Percentiles rank a stretch among this genome's conserved stretches.
Conservation (phyloP, 176 grass and related monocot genomes). For the Oryza rufipogon region DNA sequence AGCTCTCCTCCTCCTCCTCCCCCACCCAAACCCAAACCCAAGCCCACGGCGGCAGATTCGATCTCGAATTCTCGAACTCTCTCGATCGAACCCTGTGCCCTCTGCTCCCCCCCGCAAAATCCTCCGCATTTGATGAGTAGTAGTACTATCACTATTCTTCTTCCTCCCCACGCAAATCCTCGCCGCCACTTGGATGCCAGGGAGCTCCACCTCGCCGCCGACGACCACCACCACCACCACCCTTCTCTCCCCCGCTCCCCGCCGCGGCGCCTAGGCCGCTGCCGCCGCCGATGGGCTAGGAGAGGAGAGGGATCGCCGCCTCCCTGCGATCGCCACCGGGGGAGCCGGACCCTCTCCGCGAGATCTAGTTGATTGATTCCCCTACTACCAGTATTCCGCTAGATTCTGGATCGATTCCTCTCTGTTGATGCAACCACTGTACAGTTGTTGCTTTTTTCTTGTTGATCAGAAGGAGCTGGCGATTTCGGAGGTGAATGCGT, state of each 20-base stretch:
- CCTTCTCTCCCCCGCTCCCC: slow-evolving; percentile 28
- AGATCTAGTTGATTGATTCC: too few species aligned
- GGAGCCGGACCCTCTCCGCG: neutral
- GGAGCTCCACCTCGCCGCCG: slow-evolving; percentile 30
- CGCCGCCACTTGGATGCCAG: slow-evolving; percentile 48
- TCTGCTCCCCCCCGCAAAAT: neutral
- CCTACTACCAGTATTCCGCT: neutral
- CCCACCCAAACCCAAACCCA: neutral
- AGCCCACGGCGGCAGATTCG: neutral
- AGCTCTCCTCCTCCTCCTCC: neutral
- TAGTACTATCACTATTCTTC: neutral
- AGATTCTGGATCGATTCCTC: neutral
- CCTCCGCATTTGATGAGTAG: slow-evolving; percentile 51
- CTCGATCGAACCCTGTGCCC: neutral
- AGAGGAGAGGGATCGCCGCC: slow-evolving; percentile 12
- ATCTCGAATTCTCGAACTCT: neutral
- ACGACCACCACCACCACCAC: too few species aligned
- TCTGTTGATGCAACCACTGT: slow-evolving; percentile 11
- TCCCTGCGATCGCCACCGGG: slow-evolving; percentile 27
- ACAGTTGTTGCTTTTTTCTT: slow-evolving; percentile 2
- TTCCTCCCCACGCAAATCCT: slow-evolving; percentile 28
- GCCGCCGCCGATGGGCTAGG: slow-evolving; percentile 39
- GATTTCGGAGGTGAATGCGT: slow-evolving; percentile 6
- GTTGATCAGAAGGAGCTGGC: neutral
- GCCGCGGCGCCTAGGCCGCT: neutral